Conservation (phyloP, 768 basidiomycete species). For the Trametes cubensis region DNA sequence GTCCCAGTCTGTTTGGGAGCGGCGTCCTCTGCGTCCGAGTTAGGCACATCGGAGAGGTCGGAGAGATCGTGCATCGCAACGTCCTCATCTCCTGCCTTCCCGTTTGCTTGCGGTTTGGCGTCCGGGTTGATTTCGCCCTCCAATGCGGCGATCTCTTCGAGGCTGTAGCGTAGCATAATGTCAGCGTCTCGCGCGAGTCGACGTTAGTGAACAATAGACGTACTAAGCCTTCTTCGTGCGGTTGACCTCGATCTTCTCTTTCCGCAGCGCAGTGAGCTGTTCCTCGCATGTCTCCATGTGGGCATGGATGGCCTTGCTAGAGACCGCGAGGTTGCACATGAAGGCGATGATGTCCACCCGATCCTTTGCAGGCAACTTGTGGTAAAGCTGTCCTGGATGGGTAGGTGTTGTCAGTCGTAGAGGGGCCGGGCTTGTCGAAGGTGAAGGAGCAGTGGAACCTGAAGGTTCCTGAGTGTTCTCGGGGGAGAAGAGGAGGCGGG, state of each 20-base stretch:
- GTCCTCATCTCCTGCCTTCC: slow-evolving; percentile 51
- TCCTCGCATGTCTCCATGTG: slow-evolving; percentile 92
- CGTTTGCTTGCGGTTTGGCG: slow-evolving; percentile 16
- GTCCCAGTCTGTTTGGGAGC: slow-evolving; percentile 45
- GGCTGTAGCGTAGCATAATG: slow-evolving; percentile 40
- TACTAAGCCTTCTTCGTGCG: slow-evolving; percentile 86
- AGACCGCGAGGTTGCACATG: slow-evolving; percentile 86
- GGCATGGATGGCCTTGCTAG: slow-evolving; percentile 83
- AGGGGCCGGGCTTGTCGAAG: slow-evolving; percentile 49
- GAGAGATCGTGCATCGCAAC: slow-evolving; percentile 64
- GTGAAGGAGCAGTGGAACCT: slow-evolving; percentile 48
- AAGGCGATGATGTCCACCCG: slow-evolving; percentile 86
- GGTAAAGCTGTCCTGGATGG: slow-evolving; percentile 70
- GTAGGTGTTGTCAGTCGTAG: slow-evolving; percentile 45
- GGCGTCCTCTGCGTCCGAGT: slow-evolving; percentile 65
- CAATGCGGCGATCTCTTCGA: slow-evolving; percentile 75
- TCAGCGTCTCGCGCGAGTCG: neutral
- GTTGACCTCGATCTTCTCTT: slow-evolving; percentile 95
- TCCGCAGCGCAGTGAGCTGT: slow-evolving; percentile 87
- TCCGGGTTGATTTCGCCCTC: slow-evolving; percentile 50
- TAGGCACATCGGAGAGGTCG: slow-evolving; percentile 71
- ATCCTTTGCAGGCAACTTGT: slow-evolving; percentile 70
- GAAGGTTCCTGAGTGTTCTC: slow-evolving; percentile 50
- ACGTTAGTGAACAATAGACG: slow-evolving; percentile 34
- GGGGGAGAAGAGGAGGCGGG: slow-evolving; percentile 72